These are phyloP conservation scores for Globisporangium okanoganense DNA, from an alignment of 352 stramenopile species.

Conservation along the genomic window DNA sequence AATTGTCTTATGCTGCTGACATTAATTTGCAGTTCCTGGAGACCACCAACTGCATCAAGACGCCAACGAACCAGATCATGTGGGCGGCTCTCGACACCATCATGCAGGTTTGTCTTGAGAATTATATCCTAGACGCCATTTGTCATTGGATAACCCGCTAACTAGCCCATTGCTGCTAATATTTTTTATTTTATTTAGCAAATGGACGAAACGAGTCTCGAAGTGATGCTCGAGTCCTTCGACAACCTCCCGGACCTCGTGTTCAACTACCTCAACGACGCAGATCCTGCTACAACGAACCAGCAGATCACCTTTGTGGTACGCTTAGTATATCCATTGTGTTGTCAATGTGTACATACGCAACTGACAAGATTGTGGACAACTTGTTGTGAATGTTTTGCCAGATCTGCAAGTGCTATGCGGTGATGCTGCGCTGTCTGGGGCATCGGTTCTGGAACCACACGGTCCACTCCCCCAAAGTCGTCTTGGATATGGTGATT, in stretches of 20 bases:
- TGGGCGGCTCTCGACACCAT: slow-evolving; percentile 80
- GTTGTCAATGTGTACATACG: background rate
- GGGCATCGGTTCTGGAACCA: slow-evolving; percentile 84
- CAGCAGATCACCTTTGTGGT: slow-evolving; percentile 78
- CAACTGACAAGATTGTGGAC: no score
- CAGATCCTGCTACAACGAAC: slow-evolving; percentile 55
- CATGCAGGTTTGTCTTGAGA: slow-evolving; percentile 62
- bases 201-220: slow-evolving; percentile 76
- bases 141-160: background rate
- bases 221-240: slow-evolving; percentile 79
- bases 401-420: slow-evolving; percentile 81
- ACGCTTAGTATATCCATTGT: slow-evolving; percentile 5
- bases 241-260: slow-evolving; percentile 84
- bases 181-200: slow-evolving; percentile 29
- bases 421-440: slow-evolving; percentile 66
- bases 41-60: slow-evolving; percentile 69
- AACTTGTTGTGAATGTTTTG: background rate
- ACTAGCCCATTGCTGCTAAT: background rate
- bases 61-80: slow-evolving; percentile 66
- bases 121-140: background rate
- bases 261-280: slow-evolving; percentile 81
- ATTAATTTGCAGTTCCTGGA: slow-evolving; percentile 74
- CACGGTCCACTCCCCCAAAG: slow-evolving; percentile 58
- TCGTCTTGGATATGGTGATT: slow-evolving; percentile 66
- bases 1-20: no score